Conservation (phyloP, 177 flowering plant species). For the Telopea speciosissima region DNA sequence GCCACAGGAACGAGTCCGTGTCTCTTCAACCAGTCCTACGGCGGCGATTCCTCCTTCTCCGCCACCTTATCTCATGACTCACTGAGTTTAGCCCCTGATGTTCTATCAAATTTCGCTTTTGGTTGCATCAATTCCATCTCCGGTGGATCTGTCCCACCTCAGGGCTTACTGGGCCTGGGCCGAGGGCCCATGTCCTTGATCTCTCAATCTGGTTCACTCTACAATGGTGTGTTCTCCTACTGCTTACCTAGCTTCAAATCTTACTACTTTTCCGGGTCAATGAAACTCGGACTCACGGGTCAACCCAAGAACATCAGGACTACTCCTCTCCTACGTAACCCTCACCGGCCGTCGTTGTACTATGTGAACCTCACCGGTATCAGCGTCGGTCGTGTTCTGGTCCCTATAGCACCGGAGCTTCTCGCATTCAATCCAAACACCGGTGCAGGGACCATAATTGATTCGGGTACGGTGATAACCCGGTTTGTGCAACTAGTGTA, state of each 20-base stretch:
- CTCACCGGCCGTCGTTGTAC: conserved; percentile 78
- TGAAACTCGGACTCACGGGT: conserved; percentile 66
- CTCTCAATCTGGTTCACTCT: conserved; percentile 63
- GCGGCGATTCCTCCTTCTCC: conserved; percentile 65
- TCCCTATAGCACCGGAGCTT: conserved; percentile 42
- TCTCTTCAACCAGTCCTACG: conserved; percentile 72
- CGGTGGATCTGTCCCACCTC: conserved; percentile 70
- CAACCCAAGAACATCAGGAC: conserved; percentile 63
- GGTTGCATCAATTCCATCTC: conserved; percentile 64
- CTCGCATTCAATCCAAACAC: conserved; percentile 60
- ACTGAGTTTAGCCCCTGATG: conserved; percentile 35
- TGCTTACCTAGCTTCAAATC: conserved; percentile 88
- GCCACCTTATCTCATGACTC: conserved; percentile 65
- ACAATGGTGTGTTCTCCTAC: conserved; percentile 76
- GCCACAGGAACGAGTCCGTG: conserved; percentile 40
- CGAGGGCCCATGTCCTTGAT: conserved; percentile 77
- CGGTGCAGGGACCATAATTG: conserved; percentile 85
- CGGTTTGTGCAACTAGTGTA: conserved; percentile 70
- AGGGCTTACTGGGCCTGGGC: conserved; percentile 86
- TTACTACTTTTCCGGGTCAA: conserved; percentile 88
- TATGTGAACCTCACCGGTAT: conserved; percentile 84
- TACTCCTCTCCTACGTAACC: conserved; percentile 77
- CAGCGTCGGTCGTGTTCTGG: conserved; percentile 50
- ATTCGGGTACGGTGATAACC: conserved; percentile 89
- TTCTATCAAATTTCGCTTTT: conserved; percentile 50